phyloP scores from a whole-genome alignment of 1,139 yeast genomes.

The Sugiyamaella xylanicola region DNA sequence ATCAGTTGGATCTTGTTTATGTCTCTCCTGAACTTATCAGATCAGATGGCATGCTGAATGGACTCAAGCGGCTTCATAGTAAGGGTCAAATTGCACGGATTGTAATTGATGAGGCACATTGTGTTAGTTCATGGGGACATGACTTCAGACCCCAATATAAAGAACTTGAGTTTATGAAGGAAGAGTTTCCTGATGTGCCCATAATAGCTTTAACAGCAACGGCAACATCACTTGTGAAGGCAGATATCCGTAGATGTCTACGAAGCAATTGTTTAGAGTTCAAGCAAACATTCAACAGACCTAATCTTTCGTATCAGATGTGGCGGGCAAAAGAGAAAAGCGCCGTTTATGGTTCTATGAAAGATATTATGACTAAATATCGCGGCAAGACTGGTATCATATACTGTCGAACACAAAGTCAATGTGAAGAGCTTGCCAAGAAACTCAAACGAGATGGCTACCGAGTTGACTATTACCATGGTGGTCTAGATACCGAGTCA shows the following conservation, averaged over 20 bases:
- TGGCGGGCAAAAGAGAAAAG: slow-evolving; percentile 53
- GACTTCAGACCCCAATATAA: slow-evolving; percentile 97
- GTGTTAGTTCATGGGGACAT: slow-evolving; percentile 99
- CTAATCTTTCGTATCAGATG: slow-evolving; percentile 81
- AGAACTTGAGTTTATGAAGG: slow-evolving; percentile 71
- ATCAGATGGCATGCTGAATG: slow-evolving; percentile 61
- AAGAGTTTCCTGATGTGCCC: slow-evolving; percentile 76
- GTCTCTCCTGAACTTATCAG: slow-evolving; percentile 72
- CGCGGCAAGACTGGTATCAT: slow-evolving; percentile 77
- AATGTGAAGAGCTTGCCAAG: slow-evolving; percentile 81
- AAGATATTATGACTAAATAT: slow-evolving; percentile 62
- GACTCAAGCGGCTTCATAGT: slow-evolving; percentile 59
- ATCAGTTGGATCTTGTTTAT: slow-evolving; percentile 72
- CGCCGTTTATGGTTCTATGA: slow-evolving; percentile 48
- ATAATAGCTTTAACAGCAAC: slow-evolving; percentile 98
- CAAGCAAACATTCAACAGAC: slow-evolving; percentile 80
- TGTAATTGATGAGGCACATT: slow-evolving; percentile 97
- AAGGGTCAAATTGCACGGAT: slow-evolving; percentile 70
- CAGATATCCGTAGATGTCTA: slow-evolving; percentile 63
- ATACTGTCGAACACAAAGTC: slow-evolving; percentile 86
- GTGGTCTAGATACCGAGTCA: slow-evolving; percentile 84
- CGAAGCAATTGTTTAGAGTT: slow-evolving; percentile 46
- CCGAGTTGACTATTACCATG: slow-evolving; percentile 79
- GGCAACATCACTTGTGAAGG: slow-evolving; percentile 86
- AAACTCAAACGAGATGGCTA: slow-evolving; percentile 63